A percentile compares a stretch with the other conserved stretches of the same genome.
Evolutionary conservation across 139 green algal genomes (phyloP).

Genomic region (Picochlorum costavermella): DNA sequence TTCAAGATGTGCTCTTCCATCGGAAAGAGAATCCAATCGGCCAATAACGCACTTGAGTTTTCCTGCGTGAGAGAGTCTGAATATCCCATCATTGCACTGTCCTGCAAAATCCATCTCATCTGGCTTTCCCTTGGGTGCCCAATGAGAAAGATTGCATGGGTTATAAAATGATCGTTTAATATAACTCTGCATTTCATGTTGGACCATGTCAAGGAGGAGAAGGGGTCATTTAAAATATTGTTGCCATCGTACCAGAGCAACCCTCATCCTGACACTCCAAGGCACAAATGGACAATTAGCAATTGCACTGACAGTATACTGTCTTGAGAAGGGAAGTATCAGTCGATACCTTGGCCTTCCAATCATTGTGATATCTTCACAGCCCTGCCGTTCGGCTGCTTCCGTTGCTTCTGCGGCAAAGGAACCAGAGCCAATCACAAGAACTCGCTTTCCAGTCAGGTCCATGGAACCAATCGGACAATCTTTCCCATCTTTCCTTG

Average conservation of each 20-base stretch:
- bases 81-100: constrained; percentile 29
- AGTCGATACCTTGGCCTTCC: constrained; percentile 18
- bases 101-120: constrained; percentile 21
- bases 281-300: constrained; percentile 16
- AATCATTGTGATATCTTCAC: constrained; percentile 19
- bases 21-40: not conserved
- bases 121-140: not conserved
- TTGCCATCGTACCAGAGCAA: not conserved
- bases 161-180: constrained; percentile 15
- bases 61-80: constrained; percentile 15
- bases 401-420: constrained; percentile 28
- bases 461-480: constrained; percentile 2
- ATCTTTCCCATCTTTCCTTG: constrained; percentile 3
- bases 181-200: not conserved
- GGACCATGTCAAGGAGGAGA: not conserved
- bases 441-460: constrained; percentile 18
- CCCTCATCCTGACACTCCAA: constrained; percentile 10
- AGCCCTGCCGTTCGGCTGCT: constrained; percentile 7
- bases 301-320: constrained; percentile 19
- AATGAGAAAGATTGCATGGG: constrained; percentile 11
- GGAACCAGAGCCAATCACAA: constrained; percentile 20
- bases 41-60: constrained; percentile 5
- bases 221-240: not conserved
- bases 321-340: constrained; percentile 23
- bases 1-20: not conserved